Percentiles rank a stretch among this genome's conserved stretches.
These are phyloP conservation scores for Diaporthe nobilis DNA, from an alignment of 2,329 filamentous ascomycete species.

Conservation along the genomic window DNA sequence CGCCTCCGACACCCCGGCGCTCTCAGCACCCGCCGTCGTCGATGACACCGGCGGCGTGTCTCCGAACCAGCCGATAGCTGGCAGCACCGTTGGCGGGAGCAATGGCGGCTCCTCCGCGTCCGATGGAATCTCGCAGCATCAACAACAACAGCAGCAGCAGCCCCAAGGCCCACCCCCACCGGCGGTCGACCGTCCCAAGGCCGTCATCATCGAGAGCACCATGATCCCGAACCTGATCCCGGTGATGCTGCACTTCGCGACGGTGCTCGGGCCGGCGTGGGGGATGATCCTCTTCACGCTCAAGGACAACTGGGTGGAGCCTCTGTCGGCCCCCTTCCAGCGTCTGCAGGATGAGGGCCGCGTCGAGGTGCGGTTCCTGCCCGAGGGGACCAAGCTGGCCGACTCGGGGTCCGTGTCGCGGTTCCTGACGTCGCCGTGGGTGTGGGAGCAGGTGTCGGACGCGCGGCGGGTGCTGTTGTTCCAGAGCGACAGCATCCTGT, in stretches of 20 bases:
- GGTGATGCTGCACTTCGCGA: conserved; percentile 47
- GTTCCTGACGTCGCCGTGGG: conserved; percentile 50
- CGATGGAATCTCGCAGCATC: neutral
- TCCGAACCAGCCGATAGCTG: neutral
- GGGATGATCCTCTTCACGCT: conserved; percentile 58
- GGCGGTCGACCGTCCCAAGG: conserved; percentile 34
- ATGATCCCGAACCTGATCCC: conserved; percentile 47
- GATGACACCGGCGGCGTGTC: neutral
- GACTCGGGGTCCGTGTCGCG: conserved; percentile 50
- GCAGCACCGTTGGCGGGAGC: neutral
- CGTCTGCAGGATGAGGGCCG: conserved; percentile 50
- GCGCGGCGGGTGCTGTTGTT: conserved; percentile 51
- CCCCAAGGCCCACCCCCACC: neutral
- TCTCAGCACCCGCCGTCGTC: neutral
- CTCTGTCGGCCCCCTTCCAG: conserved; percentile 50
- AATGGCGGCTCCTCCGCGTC: neutral
- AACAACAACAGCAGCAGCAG: neutral
- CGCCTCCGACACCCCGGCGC: neutral
- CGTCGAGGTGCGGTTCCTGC: conserved; percentile 54
- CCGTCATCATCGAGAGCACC: conserved; percentile 43
- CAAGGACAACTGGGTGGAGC: conserved; percentile 45
- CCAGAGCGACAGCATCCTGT: conserved; percentile 53
- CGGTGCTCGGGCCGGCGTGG: conserved; percentile 55
- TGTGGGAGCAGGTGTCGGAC: conserved; percentile 51
- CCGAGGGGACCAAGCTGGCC: conserved; percentile 49